These are phyloP conservation scores for Dictyostelium purpureum DNA, from an alignment of 78 protist species.

Conservation along the genomic window DNA sequence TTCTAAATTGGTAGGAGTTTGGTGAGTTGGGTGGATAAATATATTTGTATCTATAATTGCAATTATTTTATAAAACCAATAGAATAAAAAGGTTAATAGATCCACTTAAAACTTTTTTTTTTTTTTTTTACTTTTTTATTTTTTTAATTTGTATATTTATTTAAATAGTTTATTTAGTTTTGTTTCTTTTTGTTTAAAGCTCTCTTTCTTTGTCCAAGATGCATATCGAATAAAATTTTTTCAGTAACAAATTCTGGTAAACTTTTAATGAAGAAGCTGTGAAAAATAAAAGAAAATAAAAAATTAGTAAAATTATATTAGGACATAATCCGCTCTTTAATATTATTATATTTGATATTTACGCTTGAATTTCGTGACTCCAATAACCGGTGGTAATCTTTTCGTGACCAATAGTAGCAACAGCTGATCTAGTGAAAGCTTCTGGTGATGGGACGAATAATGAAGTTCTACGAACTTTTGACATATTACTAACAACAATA, in stretches of 20 bases:
- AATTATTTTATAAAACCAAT: not conserved
- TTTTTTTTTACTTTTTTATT: not conserved
- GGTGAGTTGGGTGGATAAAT: not conserved
- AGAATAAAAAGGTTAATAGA: not conserved
- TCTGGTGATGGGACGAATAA: constrained; percentile 81
- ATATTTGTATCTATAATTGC: not conserved
- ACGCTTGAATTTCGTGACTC: constrained; percentile 73
- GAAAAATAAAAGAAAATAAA: not conserved
- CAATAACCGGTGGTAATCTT: constrained; percentile 59
- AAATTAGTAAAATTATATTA: not conserved
- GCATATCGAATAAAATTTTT: constrained; percentile 32
- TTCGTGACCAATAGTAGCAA: constrained; percentile 83
- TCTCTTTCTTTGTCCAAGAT: constrained; percentile 59
- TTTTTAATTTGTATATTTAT: not conserved
- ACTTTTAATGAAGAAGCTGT: not conserved
- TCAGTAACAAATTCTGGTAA: constrained; percentile 37
- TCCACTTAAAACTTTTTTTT: not conserved
- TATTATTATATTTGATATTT: not conserved
- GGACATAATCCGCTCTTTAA: not conserved
- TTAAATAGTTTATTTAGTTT: constrained; percentile 19
- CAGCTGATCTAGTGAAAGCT: constrained; percentile 50
- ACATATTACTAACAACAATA: constrained; percentile 83
- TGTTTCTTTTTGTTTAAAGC: constrained; percentile 57
- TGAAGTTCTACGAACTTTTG: constrained; percentile 76
- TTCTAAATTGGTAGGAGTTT: not conserved